Base-by-base conservation (phyloP, 2,329 filamentous ascomycete species). In the Apiospora marii region DNA sequence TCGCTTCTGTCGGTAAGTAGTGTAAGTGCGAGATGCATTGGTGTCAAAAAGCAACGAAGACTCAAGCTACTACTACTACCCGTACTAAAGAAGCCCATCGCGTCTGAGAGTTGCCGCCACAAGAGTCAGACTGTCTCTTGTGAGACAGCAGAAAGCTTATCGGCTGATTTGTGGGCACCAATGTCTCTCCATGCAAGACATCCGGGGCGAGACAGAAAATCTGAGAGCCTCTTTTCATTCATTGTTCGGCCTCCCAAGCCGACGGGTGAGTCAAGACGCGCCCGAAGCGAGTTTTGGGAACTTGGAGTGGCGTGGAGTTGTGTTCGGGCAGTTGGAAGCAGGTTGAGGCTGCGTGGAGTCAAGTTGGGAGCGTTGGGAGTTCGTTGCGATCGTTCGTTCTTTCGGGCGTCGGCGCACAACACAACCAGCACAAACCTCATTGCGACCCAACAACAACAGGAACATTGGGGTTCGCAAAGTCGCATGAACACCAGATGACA, bases 111-210 rank as follows among this genome's bases (percentile, higher is more conserved):
- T 64, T 64, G 58, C 58, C 58, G 58, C 58, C 58, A 41, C 34
- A 64, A 64, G 58, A 64, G 58, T 64, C 58, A 64, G 58, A 41
- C 41, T 41, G 58, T 64, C 58, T 41, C 58, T 41, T 19, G 12
- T 4, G 58, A 37, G 58, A n/a, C 58, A 64, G 53, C 12, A 22
- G 16, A 48, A 64, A 64, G 34, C 30, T 64, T 41, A 24, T 41
- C 58, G 58, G 30, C 34, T 64, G 19, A 24, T 19, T 24, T 41
- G 58, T 64, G 58, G 34, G 53, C 53, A 37, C 16, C 30, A 4
- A 30, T 61, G 14, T 61, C 22, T 64, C 34, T n/a, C 34, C 34
- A 37, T 24, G 58, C 58, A 64, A 64, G 58, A 64, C 58, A 64
- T 64, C 30, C 19, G 58, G 58, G 58, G 58, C 34, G 58, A 24